A percentile compares a stretch with the other conserved stretches of the same genome.
These are phyloP conservation scores for Bombardia bombarda DNA, from an alignment of 495 filamentous ascomycete genomes.

Conservation along the genomic window DNA sequence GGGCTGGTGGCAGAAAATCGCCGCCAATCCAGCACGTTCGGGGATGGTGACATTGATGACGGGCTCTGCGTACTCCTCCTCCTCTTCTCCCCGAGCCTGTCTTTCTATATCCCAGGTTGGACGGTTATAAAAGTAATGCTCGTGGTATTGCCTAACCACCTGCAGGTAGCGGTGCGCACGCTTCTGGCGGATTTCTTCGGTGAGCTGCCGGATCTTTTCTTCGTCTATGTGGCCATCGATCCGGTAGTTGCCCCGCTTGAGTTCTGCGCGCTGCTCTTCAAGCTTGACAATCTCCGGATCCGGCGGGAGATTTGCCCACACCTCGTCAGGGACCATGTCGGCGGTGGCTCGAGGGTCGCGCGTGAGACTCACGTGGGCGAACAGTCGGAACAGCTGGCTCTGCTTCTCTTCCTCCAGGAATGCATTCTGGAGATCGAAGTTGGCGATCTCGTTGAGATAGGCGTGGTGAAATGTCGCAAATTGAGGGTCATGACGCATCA, in stretches of 20 bases:
- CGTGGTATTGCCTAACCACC: slow-evolving; percentile 9
- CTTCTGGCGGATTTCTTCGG: slow-evolving; percentile 1
- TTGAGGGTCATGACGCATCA: too few relatives aligned
- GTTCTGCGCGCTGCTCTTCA: slow-evolving; percentile 8
- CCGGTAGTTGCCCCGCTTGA: slow-evolving; percentile 13
- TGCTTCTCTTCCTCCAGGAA: slow-evolving; percentile 9
- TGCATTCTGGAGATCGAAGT: slow-evolving; percentile 15
- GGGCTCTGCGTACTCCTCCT: slow-evolving; percentile 3
- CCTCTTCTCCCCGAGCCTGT: slow-evolving; percentile 5
- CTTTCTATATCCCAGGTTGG: slow-evolving; percentile 16
- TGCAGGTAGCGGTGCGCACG: slow-evolving; percentile 3
- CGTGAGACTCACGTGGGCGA: slow-evolving; percentile 19
- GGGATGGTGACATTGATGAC: not conserved
- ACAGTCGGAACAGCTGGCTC: slow-evolving; percentile 7
- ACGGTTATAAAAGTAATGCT: slow-evolving; percentile 11
- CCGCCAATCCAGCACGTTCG: not conserved
- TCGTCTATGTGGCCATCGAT: slow-evolving; percentile 5
- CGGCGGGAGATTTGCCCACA: slow-evolving; percentile 6
- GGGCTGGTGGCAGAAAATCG: too few relatives aligned
- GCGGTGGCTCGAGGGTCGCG: slow-evolving; percentile 14
- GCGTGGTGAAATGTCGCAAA: too few relatives aligned
- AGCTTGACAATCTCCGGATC: slow-evolving; percentile 16
- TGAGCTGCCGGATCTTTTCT: slow-evolving; percentile 2
- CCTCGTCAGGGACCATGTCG: slow-evolving; percentile 14
- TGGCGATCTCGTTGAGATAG: too few relatives aligned